Evolutionary conservation across 306 rosid genomes (phyloP), one percentile per base, ranked within the genome.

Genomic region (Ochetophila trinervis): DNA sequence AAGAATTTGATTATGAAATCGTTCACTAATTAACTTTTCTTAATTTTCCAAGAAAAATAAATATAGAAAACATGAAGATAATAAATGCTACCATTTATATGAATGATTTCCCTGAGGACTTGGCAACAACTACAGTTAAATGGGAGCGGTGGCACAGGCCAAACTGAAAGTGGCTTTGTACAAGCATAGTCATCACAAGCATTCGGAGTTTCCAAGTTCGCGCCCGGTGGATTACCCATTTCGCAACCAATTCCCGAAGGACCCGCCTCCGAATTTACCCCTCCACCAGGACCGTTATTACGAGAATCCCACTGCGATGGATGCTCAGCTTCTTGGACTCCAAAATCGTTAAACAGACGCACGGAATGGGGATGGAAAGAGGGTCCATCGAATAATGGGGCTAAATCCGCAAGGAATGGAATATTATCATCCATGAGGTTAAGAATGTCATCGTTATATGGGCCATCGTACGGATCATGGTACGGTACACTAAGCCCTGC

Each of bases 21-120:
- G 14, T 52, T 24, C 35, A 21, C 7, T 11, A 40, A 21, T 5
- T 11, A 40, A 16, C 21, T 20, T 10, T 9, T 23, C 4, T 15
- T 14, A 0, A 32, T 21, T 6, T 12, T 13, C n/a, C n/a, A n/a
- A n/a, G 6, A 4, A 12, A 42, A 62, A 16, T 20, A 23, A 12
- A 37, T 40, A n/a, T n/a, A n/a, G n/a, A 45, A 19, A 47, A 0
- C 16, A 0, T 4, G 9, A 2, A 27, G 15, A 7, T 20, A 22
- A 35, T 56, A 13, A 27, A 19, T 56, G 67, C 19, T 16, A 75
- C 96, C 91, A 44, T 86, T 76, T 16, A 79, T 65, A 40, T 88
- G 85, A 73, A 77, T 23, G 1, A 88, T 74, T 80, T 83, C 88
- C 72, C 96, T 85, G 1, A 91, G 86, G 16, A 88, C 84, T 21